phyloP scores from a whole-genome alignment of 2,329 filamentous ascomycete species.

The Paecilomyces sp. region DNA sequence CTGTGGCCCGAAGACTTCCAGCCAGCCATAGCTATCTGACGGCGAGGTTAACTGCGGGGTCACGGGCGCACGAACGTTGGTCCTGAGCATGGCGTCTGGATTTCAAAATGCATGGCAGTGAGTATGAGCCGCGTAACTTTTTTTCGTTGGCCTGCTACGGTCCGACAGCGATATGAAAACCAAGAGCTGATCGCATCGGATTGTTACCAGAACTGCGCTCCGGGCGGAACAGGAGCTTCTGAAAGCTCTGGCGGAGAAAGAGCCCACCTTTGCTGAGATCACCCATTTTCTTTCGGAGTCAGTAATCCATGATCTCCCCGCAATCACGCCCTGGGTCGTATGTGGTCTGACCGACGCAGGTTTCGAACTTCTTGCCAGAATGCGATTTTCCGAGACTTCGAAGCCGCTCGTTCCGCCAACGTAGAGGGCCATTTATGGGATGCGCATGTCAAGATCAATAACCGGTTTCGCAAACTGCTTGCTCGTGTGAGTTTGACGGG shows the following conservation, averaged over 20 bases:
- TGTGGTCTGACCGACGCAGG: constrained; percentile 34
- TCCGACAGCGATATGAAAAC: not conserved
- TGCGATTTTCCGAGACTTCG: constrained; percentile 61
- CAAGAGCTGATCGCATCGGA: not conserved
- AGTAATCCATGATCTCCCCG: constrained; percentile 6
- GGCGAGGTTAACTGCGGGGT: constrained; percentile 47
- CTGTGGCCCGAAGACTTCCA: constrained; percentile 41
- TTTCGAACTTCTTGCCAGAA: constrained; percentile 66
- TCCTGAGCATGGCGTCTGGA: constrained; percentile 36
- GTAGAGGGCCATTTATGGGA: constrained; percentile 72
- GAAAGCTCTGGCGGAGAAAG: constrained; percentile 42
- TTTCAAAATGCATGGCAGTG: constrained; percentile 49
- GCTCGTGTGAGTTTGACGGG: constrained; percentile 38
- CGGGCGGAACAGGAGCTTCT: constrained; percentile 44
- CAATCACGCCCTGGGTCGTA: not conserved
- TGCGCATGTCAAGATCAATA: constrained; percentile 69
- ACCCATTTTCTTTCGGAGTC: constrained; percentile 37
- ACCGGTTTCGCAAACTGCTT: constrained; percentile 66
- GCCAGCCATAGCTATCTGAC: constrained; percentile 54
- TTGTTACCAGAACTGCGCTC: constrained; percentile 24
- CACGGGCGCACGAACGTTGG: constrained; percentile 17
- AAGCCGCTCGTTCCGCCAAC: constrained; percentile 45
- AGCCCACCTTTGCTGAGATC: constrained; percentile 44
- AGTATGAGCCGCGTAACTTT: constrained; percentile 15
- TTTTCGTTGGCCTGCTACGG: constrained; percentile 8